Base-by-base conservation (phyloP, 1,284 basidiomycete species). In the Apiotrichum sp. region DNA sequence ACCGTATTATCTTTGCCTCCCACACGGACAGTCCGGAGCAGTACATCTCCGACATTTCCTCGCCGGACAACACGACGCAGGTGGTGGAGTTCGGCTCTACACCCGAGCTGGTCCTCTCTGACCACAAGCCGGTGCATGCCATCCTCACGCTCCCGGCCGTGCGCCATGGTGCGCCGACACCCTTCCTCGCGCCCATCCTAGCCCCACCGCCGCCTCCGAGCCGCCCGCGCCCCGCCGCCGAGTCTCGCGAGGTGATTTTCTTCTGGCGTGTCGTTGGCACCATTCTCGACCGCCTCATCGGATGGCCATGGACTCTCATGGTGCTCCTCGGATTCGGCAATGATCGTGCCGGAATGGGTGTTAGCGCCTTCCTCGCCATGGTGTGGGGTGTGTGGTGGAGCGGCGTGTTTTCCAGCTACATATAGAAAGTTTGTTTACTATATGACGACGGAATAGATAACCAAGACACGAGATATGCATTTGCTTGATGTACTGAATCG, bases 1-100 rank as follows among this genome's bases (percentile, higher is more conserved):
- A 98, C 75, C 83, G 95, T 44, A 84, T 98, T 47, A 78, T 98
- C 64, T 96, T 92, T 72, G 81, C 87, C 2, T 89, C 89, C 6
- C 79, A 87, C 65, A 80, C 81, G n/a, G 89, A 90, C 69, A 61
- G 66, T 1, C 41, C 59, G 6, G 49, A 53, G 46, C 58, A 69
- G 40, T 68, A 61, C 60, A 56, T 62, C 9, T 58, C 63, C 41
- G 45, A 67, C 53, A 44, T 60, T 6, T 46, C 60, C 29, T 52
- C 49, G 3, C 56, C 63, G 6, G 40, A 52, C 6, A 55, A n/a
- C n/a, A 70, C 69, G 3, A 72, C 73, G 13, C 55, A 63, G 40
- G 67, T 75, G 33, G 13, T 58, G 6, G 63, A 67, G 51, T 73
- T 68, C 64, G 58, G 59, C 41, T 71, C 74, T 2, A 70, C 73